Evolutionary conservation across 2,329 filamentous ascomycete genomes (phyloP).

Genomic region (Proliferodiscus dingleyae): DNA sequence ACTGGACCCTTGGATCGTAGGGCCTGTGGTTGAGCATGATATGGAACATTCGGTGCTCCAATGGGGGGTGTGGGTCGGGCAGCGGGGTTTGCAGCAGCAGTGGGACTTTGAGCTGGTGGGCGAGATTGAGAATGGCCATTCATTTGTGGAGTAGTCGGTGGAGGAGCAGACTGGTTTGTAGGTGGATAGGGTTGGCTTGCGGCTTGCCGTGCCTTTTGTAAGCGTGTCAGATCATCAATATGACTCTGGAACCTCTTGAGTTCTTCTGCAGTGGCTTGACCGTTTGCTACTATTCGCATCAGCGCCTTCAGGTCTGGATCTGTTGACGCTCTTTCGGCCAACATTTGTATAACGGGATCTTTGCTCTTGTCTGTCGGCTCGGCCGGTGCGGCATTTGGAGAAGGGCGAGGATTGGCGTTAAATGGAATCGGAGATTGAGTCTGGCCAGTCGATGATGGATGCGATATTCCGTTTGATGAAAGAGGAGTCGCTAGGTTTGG

Average conservation of each 20-base stretch:
- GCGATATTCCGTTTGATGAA: constrained; percentile 3
- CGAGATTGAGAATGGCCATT: constrained; percentile 16
- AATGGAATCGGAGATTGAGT: constrained; percentile 2
- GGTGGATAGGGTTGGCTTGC: constrained; percentile 31
- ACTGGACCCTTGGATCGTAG: constrained; percentile 57
- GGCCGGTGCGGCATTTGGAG: constrained; percentile 3
- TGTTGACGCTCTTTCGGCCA: constrained; percentile 70
- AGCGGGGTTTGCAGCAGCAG: constrained; percentile 21
- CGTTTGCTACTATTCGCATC: constrained; percentile 79
- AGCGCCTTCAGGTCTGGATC: constrained; percentile 69
- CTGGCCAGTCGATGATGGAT: constrained; percentile 2
- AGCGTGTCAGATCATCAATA: constrained; percentile 69
- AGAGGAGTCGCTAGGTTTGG: constrained; percentile 4
- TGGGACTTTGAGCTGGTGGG: constrained; percentile 15
- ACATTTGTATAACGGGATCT: constrained; percentile 77
- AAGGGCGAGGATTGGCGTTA: constrained; percentile 12
- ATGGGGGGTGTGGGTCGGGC: constrained; percentile 17
- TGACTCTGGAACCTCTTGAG: constrained; percentile 73
- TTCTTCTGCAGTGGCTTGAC: constrained; percentile 65
- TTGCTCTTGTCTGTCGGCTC: constrained; percentile 35
- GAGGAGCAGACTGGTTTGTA: constrained; percentile 16
- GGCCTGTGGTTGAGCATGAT: constrained; percentile 43
- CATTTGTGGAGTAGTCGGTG: constrained; percentile 4
- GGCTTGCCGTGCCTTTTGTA: constrained; percentile 58
- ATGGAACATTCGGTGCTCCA: constrained; percentile 16